Evolutionary conservation across 768 basidiomycete species (phyloP).

Genomic region (Suillus tomentosus): DNA sequence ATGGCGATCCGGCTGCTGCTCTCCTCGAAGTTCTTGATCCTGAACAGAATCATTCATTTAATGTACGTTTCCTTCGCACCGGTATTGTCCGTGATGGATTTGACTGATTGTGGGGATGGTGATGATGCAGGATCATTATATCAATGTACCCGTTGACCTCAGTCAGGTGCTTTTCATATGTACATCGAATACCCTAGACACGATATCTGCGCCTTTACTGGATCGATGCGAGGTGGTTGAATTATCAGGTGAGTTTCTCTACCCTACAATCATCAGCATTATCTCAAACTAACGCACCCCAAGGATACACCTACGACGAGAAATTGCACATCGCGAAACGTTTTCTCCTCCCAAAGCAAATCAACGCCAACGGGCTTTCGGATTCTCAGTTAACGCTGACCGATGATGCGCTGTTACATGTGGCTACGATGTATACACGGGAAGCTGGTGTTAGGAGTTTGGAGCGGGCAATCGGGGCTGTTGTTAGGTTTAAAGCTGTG

Average conservation of each 20-base stretch:
- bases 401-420: conserved; percentile 67
- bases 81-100: not conserved
- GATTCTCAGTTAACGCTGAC: conserved; percentile 62
- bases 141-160: conserved; percentile 86
- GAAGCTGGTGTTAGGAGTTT: conserved; percentile 93
- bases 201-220: conserved; percentile 83
- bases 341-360: conserved; percentile 89
- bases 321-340: conserved; percentile 87
- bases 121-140: conserved; percentile 75
- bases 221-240: conserved; percentile 91
- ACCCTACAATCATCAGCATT: too few relatives aligned
- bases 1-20: conserved; percentile 91
- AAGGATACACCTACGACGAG: conserved; percentile 81
- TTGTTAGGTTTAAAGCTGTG: conserved; percentile 92
- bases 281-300: not conserved
- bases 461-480: conserved; percentile 82
- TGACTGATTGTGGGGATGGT: conserved; percentile 4
- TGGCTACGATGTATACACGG: conserved; percentile 81
- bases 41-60: conserved; percentile 86
- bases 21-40: conserved; percentile 92
- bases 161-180: conserved; percentile 91
- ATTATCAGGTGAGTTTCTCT: conserved; percentile 54
- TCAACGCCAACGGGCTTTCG: conserved; percentile 73
- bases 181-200: conserved; percentile 88
- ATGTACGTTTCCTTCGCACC: conserved; percentile 42